Percentiles rank a stretch among this genome's conserved stretches.
phyloP scores from a whole-genome alignment of 139 green algal species.

The Haematococcus sp. region DNA sequence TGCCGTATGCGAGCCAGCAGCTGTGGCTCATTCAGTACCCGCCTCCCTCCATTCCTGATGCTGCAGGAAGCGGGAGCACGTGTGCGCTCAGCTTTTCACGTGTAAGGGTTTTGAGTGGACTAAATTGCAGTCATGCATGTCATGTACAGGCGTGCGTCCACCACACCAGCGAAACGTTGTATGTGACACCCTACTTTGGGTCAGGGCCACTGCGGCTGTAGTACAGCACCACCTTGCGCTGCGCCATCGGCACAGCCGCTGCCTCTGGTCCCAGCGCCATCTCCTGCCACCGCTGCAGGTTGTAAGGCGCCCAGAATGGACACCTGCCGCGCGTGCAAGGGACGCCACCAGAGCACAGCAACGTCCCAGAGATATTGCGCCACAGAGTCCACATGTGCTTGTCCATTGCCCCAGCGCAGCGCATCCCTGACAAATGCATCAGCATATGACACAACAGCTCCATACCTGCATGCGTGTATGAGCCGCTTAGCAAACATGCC shows the following conservation, averaged over 20 bases:
- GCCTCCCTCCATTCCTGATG: background rate
- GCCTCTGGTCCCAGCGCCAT: slow-evolving; percentile 11
- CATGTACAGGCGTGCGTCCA: too few species aligned
- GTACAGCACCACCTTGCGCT: slow-evolving; percentile 24
- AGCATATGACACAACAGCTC: background rate
- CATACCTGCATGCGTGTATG: background rate
- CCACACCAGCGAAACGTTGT: background rate
- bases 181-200: too few species aligned
- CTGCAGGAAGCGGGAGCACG: background rate
- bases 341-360: background rate
- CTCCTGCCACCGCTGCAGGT: slow-evolving; percentile 15
- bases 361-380: too few species aligned
- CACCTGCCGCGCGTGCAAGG: too few species aligned
- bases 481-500: background rate
- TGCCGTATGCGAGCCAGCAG: background rate
- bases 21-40: slow-evolving; percentile 15
- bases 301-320: background rate
- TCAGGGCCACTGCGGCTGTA: slow-evolving; percentile 12
- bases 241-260: slow-evolving; percentile 8
- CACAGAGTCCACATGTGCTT: too few species aligned
- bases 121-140: too few species aligned
- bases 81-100: too few species aligned
- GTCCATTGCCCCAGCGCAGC: too few species aligned
- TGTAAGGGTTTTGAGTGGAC: too few species aligned
- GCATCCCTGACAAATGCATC: too few species aligned